A percentile compares a stretch with the other conserved stretches of the same genome.
Conservation (phyloP, 1,284 basidiomycete species). For the Puccinia novopanici region DNA sequence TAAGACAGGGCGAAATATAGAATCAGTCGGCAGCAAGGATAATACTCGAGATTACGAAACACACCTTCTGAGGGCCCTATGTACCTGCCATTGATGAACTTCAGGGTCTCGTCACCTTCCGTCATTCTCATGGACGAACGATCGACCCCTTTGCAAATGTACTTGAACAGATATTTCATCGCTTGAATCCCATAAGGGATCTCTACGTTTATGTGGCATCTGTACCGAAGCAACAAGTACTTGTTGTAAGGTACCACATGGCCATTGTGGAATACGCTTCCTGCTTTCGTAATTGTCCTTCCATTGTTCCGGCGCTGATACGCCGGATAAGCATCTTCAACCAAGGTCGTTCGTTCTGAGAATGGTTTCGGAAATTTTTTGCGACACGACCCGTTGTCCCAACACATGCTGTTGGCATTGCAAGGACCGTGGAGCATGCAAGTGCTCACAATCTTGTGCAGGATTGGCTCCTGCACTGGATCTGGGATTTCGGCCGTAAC, state of each 20-base stretch:
- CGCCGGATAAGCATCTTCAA: conserved; percentile 59
- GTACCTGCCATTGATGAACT: no score
- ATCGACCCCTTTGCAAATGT: conserved; percentile 63
- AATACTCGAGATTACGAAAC: no score
- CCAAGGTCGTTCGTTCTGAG: conserved; percentile 58
- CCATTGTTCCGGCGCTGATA: background rate
- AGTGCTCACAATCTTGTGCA: background rate
- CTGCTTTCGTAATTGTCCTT: background rate
- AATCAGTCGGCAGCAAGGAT: background rate
- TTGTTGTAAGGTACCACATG: no score
- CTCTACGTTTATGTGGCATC: no score
- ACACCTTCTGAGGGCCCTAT: conserved; percentile 53
- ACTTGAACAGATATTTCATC: no score
- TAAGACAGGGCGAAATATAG: background rate
- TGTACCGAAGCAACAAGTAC: no score
- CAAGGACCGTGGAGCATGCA: conserved; percentile 55
- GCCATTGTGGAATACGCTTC: conserved; percentile 56
- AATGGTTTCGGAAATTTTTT: conserved; percentile 62
- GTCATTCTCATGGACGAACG: conserved; percentile 56
- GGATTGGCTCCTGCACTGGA: background rate
- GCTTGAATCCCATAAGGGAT: no score
- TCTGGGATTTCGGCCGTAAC: conserved; percentile 16
- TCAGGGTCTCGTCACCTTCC: no score
- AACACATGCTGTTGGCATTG: conserved; percentile 54
- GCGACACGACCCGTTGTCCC: no score